phyloP scores from a whole-genome alignment of 2,329 filamentous ascomycete genomes.

The Colletotrichum shisoi region DNA sequence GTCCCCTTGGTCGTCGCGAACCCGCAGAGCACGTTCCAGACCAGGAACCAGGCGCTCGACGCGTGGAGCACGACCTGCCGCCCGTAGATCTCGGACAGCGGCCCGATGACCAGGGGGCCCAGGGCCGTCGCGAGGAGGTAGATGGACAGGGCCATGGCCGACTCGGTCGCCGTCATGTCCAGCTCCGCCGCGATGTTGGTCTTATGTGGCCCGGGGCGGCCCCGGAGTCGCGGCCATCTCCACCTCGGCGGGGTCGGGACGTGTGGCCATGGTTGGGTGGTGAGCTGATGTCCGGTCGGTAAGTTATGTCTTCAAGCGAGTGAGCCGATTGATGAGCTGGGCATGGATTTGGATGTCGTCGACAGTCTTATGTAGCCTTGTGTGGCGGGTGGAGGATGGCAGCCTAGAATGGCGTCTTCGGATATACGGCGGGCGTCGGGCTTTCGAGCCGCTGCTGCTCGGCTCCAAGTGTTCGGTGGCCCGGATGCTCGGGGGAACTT shows the following conservation, averaged over 20 bases:
- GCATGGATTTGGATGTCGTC: background rate
- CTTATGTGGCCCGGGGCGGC: background rate
- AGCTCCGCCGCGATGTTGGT: constrained; percentile 60
- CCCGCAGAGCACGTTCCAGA: constrained; percentile 57
- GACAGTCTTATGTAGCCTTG: background rate
- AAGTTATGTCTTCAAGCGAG: background rate
- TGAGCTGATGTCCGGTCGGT: background rate
- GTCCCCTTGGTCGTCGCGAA: constrained; percentile 51
- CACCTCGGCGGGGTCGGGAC: background rate
- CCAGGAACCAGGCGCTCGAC: constrained; percentile 59
- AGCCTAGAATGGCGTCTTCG: background rate
- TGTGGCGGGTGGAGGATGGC: background rate
- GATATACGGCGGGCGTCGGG: background rate
- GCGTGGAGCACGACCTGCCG: constrained; percentile 52
- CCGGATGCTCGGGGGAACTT: background rate
- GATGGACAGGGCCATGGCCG: constrained; percentile 58
- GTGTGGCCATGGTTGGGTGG: background rate
- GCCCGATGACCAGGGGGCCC: constrained; percentile 54
- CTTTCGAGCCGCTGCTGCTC: background rate
- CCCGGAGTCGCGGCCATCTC: background rate
- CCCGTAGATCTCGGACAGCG: constrained; percentile 59
- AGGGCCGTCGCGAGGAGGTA: constrained; percentile 56
- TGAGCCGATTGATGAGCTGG: background rate
- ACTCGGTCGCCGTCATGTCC: constrained; percentile 56
- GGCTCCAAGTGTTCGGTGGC: background rate